These are phyloP conservation scores for Aphanomyces invadans DNA, from an alignment of 352 stramenopile species.

Conservation along the genomic window DNA sequence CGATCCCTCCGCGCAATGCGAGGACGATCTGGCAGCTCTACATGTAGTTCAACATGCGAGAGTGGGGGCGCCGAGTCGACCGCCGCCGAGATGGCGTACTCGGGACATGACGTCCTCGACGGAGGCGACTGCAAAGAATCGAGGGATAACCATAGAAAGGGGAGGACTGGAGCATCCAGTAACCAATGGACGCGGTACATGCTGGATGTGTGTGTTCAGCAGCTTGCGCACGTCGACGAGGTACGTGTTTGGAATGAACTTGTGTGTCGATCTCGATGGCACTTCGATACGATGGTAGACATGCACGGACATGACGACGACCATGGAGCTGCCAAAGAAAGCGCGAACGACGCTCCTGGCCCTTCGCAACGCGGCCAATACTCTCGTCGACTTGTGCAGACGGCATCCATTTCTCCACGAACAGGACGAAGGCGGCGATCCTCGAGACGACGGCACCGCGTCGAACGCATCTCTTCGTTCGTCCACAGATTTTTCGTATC, in stretches of 20 bases:
- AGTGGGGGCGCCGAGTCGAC: not conserved
- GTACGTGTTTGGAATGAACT: not conserved
- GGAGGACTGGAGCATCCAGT: not conserved
- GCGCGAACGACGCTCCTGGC: not conserved
- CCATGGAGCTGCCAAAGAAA: not conserved
- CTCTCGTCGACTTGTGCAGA: not conserved
- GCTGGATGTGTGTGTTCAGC: conserved; percentile 18
- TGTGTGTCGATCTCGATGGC: not conserved
- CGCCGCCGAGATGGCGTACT: not conserved
- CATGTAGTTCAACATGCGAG: not conserved
- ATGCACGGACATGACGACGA: not conserved
- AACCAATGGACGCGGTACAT: conserved; percentile 18
- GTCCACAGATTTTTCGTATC: too few species aligned
- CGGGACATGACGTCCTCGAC: too few species aligned
- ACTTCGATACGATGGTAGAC: not conserved
- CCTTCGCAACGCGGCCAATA: not conserved
- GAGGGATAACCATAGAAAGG: too few species aligned
- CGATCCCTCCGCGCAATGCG: too few species aligned
- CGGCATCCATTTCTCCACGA: not conserved
- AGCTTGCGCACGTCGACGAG: not conserved
- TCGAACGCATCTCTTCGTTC: too few species aligned
- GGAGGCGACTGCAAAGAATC: too few species aligned
- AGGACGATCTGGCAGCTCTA: not conserved
- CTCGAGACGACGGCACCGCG: too few species aligned
- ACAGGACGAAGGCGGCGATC: too few species aligned